A percentile compares a stretch with the other conserved stretches of the same genome.
Evolutionary conservation across 2,329 filamentous ascomycete species (phyloP).

Genomic region (Fusarium abutilonis): DNA sequence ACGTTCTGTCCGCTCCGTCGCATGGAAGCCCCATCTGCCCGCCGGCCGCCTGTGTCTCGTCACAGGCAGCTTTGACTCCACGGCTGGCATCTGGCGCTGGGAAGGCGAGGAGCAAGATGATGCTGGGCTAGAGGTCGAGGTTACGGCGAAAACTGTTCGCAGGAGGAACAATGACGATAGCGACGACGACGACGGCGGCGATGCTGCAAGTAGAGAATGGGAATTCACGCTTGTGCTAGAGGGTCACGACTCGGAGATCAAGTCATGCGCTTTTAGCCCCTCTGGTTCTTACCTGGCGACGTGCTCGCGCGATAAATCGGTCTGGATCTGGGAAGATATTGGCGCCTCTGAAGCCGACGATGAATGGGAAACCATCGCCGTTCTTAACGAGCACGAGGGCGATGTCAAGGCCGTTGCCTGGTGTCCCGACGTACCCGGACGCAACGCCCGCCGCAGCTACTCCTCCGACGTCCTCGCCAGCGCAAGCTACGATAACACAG

Average conservation of each 20-base stretch:
- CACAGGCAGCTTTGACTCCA: conserved; percentile 93
- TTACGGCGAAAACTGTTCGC: conserved; percentile 44
- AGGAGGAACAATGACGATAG: conserved; percentile 38
- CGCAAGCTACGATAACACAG: conserved; percentile 93
- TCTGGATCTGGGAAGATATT: conserved; percentile 99
- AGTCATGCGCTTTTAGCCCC: conserved; percentile 78
- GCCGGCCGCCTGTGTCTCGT: conserved; percentile 78
- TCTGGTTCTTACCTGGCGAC: conserved; percentile 85
- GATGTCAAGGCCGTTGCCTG: conserved; percentile 95
- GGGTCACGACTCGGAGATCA: conserved; percentile 94
- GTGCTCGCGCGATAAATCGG: conserved; percentile 89
- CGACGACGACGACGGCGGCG: conserved; percentile 50
- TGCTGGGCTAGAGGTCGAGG: conserved; percentile 56
- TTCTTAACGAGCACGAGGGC: conserved; percentile 91
- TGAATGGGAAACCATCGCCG: conserved; percentile 96
- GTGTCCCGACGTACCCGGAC: conserved; percentile 75
- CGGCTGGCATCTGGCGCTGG: conserved; percentile 84
- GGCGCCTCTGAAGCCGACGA: conserved; percentile 78
- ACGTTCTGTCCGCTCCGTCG: conserved; percentile 83
- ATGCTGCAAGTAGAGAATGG: conserved; percentile 82
- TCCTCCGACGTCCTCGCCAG: conserved; percentile 81
- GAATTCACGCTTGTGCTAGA: conserved; percentile 91
- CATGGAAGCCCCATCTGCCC: conserved; percentile 83
- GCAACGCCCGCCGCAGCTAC: conserved; percentile 59
- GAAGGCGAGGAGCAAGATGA: conserved; percentile 57